Evolutionary conservation across 352 stramenopile species (phyloP).

Genomic region (Thraustochytrium sp.): DNA sequence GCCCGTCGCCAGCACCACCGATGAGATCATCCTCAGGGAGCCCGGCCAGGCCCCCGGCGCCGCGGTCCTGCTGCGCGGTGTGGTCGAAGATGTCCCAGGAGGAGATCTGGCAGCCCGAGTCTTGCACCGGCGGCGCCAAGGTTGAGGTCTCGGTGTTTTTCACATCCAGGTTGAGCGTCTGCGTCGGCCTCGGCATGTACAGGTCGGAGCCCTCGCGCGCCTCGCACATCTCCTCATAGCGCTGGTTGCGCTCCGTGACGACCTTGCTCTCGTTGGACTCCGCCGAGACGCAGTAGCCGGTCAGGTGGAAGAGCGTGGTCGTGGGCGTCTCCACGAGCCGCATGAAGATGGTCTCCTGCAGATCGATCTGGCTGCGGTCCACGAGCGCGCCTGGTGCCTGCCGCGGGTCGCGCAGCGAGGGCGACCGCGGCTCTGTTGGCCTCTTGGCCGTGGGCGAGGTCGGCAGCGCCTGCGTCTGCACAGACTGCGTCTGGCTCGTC

Average conservation of each 20-base stretch:
- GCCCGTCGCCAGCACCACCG: not conserved
- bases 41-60: no score
- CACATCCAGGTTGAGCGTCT: constrained; percentile 22
- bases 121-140: not conserved
- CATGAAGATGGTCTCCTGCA: not conserved
- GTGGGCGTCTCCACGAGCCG: not conserved
- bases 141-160: constrained; percentile 29
- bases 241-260: not conserved
- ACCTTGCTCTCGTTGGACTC: constrained; percentile 1
- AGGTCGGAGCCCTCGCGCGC: constrained; percentile 12
- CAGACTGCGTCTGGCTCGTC: no score
- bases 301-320: constrained; percentile 10
- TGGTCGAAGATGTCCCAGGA: constrained; percentile 36
- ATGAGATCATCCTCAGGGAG: not conserved
- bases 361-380: not conserved
- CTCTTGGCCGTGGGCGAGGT: not conserved
- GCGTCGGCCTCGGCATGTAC: not conserved
- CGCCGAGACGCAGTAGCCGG: not conserved
- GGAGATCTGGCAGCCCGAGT: constrained; percentile 10
- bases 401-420: not conserved
- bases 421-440: not conserved
- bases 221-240: constrained; percentile 2
- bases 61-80: not conserved
- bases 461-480: no score
- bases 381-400: not conserved